Percentiles rank a stretch among this genome's conserved stretches.
phyloP scores from a whole-genome alignment of 768 basidiomycete genomes.

The Holtermanniella nyarrowii region DNA sequence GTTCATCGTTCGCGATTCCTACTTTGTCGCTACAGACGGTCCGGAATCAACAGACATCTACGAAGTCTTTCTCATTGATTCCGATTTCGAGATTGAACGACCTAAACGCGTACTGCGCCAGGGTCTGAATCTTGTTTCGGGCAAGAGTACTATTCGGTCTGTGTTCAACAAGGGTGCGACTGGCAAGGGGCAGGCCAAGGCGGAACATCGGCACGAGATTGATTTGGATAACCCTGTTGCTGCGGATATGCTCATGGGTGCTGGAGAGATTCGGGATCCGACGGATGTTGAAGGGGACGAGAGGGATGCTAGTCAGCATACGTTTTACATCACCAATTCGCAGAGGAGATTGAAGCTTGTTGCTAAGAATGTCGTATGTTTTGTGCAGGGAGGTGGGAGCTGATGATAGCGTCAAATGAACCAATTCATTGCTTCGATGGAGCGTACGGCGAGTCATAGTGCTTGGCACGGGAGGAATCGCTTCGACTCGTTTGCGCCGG shows the following conservation, averaged over 20 bases:
- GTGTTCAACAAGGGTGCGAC: slow-evolving; percentile 4
- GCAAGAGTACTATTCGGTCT: slow-evolving; percentile 10
- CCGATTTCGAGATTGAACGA: slow-evolving; percentile 78
- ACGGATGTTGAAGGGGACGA: slow-evolving; percentile 46
- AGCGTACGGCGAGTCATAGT: slow-evolving; percentile 64
- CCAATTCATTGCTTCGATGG: slow-evolving; percentile 88
- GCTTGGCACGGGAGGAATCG: slow-evolving; percentile 69
- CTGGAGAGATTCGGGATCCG: slow-evolving; percentile 41
- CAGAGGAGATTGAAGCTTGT: slow-evolving; percentile 78
- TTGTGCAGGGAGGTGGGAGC: not conserved
- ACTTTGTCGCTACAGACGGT: slow-evolving; percentile 74
- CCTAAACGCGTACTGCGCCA: slow-evolving; percentile 81
- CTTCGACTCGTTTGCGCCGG: slow-evolving; percentile 91
- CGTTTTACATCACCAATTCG: slow-evolving; percentile 84
- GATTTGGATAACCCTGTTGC: slow-evolving; percentile 25
- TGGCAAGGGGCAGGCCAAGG: slow-evolving; percentile 7
- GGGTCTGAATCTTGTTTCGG: slow-evolving; percentile 59
- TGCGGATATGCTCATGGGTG: slow-evolving; percentile 24
- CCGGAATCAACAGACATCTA: slow-evolving; percentile 79
- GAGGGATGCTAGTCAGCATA: slow-evolving; percentile 75
- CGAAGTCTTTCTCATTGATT: slow-evolving; percentile 88
- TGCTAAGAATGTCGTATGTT: slow-evolving; percentile 70
- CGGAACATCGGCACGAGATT: slow-evolving; percentile 17
- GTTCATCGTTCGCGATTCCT: slow-evolving; percentile 88
- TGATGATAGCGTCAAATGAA: slow-evolving; percentile 71